Evolutionary conservation across 2,329 filamentous ascomycete genomes (phyloP), one percentile per base, ranked within the genome.

Genomic region (Zasmidium cellare): DNA sequence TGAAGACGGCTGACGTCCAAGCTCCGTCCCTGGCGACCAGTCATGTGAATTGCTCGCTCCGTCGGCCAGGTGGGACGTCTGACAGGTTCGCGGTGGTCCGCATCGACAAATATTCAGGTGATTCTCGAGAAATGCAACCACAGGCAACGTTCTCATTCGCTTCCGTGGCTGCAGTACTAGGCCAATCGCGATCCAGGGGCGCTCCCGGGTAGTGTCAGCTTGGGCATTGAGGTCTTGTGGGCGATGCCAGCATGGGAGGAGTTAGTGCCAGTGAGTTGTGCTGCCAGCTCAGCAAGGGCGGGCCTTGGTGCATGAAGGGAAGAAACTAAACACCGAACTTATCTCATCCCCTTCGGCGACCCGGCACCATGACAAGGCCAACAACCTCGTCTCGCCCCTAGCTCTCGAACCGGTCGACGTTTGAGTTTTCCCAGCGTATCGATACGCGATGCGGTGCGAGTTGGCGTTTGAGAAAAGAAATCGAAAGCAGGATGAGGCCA

Each of bases 41-140:
- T 65, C 62, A 63, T 59, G 60, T 65, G 62, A 63, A 53, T 55
- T 28, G 38, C 49, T 50, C 49, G 52, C 20, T 49, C 53, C 56
- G 60, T 55, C 52, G 63, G 53, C 50, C 24, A 22, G 46, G 61
- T 53, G 61, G 59, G 59, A 47, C 55, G 55, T 31, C 46, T 50
- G 45, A 55, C 25, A 46, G 46, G 53, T 46, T 56, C 55, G 53
- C 53, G 60, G 57, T 63, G 50, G 49, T 57, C 56, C 55, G 61
- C 63, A 65, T 58, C 45, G 38, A 24, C 3, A 47, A 35, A 49
- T 54, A 61, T 56, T 60, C 57, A 61, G 46, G 56, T 65, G 63
- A 65, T 63, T 48, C 31, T 45, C 16, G 55, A 53, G 51, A 50
- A 64, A 59, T 58, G 54, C 55, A 41, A 49, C 46, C 47, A n/a